These are phyloP conservation scores for Quercus glauca DNA, from an alignment of 306 rosid species.

Conservation along the genomic window DNA sequence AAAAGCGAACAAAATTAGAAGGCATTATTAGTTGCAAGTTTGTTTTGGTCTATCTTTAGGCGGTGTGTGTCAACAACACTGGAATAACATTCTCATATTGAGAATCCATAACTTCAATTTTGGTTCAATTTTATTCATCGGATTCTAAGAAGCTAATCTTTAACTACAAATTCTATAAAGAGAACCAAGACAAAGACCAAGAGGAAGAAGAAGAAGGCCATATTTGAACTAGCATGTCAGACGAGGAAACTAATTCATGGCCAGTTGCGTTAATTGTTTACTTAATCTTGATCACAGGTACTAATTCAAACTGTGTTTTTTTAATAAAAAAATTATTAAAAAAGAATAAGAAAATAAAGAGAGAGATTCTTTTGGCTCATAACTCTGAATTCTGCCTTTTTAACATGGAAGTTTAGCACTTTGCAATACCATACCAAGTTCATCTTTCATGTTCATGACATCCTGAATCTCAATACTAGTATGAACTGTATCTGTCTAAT, in stretches of 20 bases:
- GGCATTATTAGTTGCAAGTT: constrained; percentile 4
- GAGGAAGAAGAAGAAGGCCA: neutral
- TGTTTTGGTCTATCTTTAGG: constrained; percentile 24
- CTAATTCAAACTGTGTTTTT: neutral
- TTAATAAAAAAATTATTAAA: too few species aligned
- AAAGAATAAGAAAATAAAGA: too few species aligned
- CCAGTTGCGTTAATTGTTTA: constrained; percentile 28
- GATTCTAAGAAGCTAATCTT: constrained; percentile 9
- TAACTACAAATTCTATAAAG: constrained; percentile 13
- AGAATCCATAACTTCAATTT: neutral
- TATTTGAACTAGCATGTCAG: constrained; percentile 42
- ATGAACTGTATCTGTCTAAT: neutral
- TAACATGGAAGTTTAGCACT: neutral
- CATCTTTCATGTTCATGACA: neutral
- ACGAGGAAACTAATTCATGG: constrained; percentile 42
- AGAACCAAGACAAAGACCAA: neutral
- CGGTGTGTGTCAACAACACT: constrained; percentile 16
- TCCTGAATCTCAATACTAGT: neutral
- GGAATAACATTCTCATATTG: constrained; percentile 1
- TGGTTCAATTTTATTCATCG: constrained; percentile 15
- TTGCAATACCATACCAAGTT: neutral
- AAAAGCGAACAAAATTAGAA: neutral
- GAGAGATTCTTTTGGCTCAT: neutral
- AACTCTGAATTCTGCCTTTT: neutral
- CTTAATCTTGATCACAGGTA: constrained; percentile 55